Percentiles rank a stretch among this genome's conserved stretches.
phyloP scores from a whole-genome alignment of 192 early-diverging fungal genomes.

The Haplosporangium gracile region DNA sequence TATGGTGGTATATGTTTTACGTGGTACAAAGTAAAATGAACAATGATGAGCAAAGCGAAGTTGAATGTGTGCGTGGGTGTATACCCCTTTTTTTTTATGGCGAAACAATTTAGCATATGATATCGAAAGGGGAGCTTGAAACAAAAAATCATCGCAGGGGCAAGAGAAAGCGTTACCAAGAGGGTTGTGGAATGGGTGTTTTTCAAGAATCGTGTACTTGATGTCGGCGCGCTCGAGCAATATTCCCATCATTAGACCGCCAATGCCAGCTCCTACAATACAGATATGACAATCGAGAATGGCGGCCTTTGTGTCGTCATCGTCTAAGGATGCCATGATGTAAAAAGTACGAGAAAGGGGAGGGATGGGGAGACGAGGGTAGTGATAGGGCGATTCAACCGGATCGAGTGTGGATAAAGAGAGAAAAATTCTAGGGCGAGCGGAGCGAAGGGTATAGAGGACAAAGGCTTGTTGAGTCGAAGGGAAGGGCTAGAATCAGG shows the following conservation, averaged over 20 bases:
- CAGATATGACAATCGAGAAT: slow-evolving; percentile 1
- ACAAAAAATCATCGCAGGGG: not conserved
- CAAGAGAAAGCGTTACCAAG: slow-evolving; percentile 5
- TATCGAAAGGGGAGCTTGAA: not conserved
- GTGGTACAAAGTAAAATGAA: slow-evolving; percentile 3
- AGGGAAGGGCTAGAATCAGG: not conserved
- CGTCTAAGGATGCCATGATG: not conserved
- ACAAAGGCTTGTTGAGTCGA: not conserved
- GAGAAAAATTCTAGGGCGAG: not conserved
- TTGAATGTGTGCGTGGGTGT: not conserved
- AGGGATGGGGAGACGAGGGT: not conserved
- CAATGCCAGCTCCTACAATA: slow-evolving; percentile 35
- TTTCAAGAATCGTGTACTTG: slow-evolving; percentile 29
- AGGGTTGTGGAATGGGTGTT: slow-evolving; percentile 22
- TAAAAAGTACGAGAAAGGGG: not conserved
- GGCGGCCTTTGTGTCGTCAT: not conserved
- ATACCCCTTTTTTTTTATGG: not conserved
- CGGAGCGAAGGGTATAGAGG: not conserved
- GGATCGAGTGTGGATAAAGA: not conserved
- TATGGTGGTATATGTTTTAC: not conserved
- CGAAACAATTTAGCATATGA: not conserved
- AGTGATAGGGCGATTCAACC: not conserved
- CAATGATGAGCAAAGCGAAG: slow-evolving; percentile 1
- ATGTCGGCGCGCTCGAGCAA: slow-evolving; percentile 36
- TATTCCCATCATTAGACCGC: slow-evolving; percentile 26